These are phyloP conservation scores for Melianthus villosus DNA, from an alignment of 441 rosid genomes.

Conservation along the genomic window DNA sequence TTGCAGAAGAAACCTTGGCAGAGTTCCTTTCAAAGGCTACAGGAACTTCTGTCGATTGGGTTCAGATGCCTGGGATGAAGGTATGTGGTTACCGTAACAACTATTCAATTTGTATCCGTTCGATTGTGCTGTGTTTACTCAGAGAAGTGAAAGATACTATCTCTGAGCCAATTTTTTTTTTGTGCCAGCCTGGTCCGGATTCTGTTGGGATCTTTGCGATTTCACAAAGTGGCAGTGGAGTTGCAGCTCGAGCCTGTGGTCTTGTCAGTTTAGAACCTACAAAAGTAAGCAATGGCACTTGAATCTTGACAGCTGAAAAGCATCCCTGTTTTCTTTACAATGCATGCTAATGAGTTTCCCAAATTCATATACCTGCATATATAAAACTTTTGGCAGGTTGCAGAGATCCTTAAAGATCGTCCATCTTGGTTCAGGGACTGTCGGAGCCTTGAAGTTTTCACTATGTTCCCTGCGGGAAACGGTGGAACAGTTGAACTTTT, in stretches of 20 bases:
- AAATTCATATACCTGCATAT: no score
- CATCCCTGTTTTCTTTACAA: no score
- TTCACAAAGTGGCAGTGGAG: conserved; percentile 94
- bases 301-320: no score
- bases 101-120: no score
- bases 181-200: conserved; percentile 99
- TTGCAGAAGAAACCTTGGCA: conserved; percentile 98
- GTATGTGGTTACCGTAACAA: conserved; percentile 26
- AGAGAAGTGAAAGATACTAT: no score
- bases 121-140: no score
- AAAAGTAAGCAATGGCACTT: conserved; percentile 54
- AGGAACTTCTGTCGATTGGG: conserved; percentile 99
- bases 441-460: conserved; percentile 92
- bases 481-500: conserved; percentile 92
- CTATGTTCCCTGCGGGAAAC: conserved; percentile 84
- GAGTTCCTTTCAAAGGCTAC: conserved; percentile 99
- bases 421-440: conserved; percentile 97
- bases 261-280: conserved; percentile 94
- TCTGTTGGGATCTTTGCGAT: conserved; percentile 99
- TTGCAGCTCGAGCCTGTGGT: conserved; percentile 99
- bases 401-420: conserved; percentile 96
- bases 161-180: conserved; percentile 3
- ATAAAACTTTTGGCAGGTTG: conserved; percentile 62
- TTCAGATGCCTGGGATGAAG: conserved; percentile 99
- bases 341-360: no score